Evolutionary conservation across 1,139 yeast species (phyloP), one percentile per base, ranked within the genome.

Genomic region (Nadsonia commutata): DNA sequence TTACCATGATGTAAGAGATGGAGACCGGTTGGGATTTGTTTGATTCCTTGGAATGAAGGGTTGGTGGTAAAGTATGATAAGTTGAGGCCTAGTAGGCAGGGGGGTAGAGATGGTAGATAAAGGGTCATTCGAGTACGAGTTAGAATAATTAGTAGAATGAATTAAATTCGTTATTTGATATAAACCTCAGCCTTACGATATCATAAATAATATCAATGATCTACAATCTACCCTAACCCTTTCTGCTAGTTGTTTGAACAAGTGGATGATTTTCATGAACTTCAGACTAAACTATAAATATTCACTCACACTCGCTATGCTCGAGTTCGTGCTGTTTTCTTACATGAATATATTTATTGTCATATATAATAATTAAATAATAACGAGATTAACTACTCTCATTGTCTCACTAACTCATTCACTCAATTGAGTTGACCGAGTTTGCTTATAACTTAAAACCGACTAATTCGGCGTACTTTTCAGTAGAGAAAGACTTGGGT

Each of bases 401-500:
- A 31, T 18, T 18, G 18, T 16, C 36, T 31, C 36, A 31, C 36
- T 3, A 16, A 16, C n/a, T 31, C 9, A 43, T 46, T 43, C 46
- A 36, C 36, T 36, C 38, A 31, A 40, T 43, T 40, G 9, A 13
- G 8, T 16, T 13, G 16, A 27, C 9, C 23, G 23, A 21, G 9
- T 21, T 21, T 21, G 11, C 56, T 58, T 51, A 54, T 49, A 55
- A 50, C 62, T 62, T 63, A 56, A 62, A 58, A 51, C 65, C 65
- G 50, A 66, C 66, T 50, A 66, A 60, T 59, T 66, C 65, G 51
- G 66, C 66, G 52, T 63, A 62, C 59, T 63, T 65, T 59, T 63
- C 68, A 44, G 71, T 66, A 43, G 68, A 63, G 68, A 66, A 65
- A 43, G 68, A 63, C 68, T 72, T 73, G 57, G 80, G 80, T 57